Percentiles rank a stretch among this genome's conserved stretches.
Evolutionary conservation across 345 rosid genomes (phyloP).

Genomic region (Odontarrhena argentea): DNA sequence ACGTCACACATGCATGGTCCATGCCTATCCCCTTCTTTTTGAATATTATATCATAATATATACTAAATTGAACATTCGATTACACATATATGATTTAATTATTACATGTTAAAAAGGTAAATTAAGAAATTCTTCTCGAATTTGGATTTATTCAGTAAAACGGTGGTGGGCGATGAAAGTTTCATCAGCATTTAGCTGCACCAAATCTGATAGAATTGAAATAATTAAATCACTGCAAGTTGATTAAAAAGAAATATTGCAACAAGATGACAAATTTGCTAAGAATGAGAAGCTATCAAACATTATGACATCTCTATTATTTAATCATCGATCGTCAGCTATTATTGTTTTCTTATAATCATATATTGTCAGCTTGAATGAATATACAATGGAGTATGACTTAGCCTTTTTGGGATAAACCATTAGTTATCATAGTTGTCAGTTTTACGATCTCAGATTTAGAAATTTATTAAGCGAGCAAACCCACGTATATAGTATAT

Average conservation of each 20-base stretch:
- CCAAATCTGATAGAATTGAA: constrained; percentile 22
- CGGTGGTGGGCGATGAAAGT: constrained; percentile 24
- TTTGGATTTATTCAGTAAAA: constrained; percentile 11
- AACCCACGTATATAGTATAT: background rate
- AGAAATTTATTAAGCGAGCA: background rate
- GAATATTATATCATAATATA: background rate
- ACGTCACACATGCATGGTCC: constrained; percentile 38
- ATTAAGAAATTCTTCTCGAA: background rate
- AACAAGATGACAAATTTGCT: constrained; percentile 19
- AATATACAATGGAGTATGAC: background rate
- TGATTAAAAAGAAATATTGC: too few species aligned
- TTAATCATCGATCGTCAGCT: constrained; percentile 8
- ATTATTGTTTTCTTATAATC: background rate
- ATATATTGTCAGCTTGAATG: constrained; percentile 20
- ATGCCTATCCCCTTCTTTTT: constrained; percentile 2
- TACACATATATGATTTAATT: background rate
- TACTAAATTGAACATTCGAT: constrained; percentile 15
- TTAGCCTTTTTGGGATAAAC: constrained; percentile 15
- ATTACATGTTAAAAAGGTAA: background rate
- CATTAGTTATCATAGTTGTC: constrained; percentile 5
- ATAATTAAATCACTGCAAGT: background rate
- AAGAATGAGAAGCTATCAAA: constrained; percentile 19
- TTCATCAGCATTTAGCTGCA: constrained; percentile 37
- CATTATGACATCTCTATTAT: constrained; percentile 26
- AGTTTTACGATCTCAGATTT: background rate